These are phyloP conservation scores for Amanita pseudoporphyria DNA, from an alignment of 768 basidiomycete genomes.

Conservation along the genomic window DNA sequence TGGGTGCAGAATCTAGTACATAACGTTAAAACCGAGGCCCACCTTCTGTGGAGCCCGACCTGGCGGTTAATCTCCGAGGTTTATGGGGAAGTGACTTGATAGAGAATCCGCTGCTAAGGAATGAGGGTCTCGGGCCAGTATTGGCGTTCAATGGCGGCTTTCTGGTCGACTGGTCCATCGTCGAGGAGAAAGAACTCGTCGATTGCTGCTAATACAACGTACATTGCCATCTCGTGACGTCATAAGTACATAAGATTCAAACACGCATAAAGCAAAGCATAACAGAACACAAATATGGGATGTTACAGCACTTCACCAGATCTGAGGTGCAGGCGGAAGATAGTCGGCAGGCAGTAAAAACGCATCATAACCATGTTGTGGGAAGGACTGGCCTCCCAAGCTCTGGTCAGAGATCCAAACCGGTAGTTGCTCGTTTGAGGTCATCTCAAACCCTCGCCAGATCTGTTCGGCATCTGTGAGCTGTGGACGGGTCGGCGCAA, in stretches of 20 bases:
- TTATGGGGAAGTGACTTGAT: constrained; percentile 21
- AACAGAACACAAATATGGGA: constrained; percentile 6
- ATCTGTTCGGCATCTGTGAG: constrained; percentile 53
- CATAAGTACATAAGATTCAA: neutral
- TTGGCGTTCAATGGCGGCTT: neutral
- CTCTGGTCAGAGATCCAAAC: constrained; percentile 84
- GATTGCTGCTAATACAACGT: neutral
- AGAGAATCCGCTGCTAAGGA: constrained; percentile 9
- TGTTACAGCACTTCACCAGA: constrained; percentile 44
- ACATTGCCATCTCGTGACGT: neutral
- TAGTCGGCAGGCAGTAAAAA: constrained; percentile 73
- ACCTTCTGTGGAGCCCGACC: constrained; percentile 41
- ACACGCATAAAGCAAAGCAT: neutral
- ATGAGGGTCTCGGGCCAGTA: neutral
- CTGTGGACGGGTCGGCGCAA: constrained; percentile 16
- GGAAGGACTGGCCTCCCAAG: constrained; percentile 64
- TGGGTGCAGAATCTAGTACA: neutral
- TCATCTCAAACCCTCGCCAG: constrained; percentile 67
- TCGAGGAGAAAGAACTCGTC: neutral
- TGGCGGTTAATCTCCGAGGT: constrained; percentile 23
- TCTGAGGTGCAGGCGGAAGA: constrained; percentile 60
- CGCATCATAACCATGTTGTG: constrained; percentile 78
- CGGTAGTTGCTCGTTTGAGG: constrained; percentile 65
- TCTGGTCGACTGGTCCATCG: neutral
- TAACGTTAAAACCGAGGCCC: neutral